phyloP scores from a whole-genome alignment of 2,329 filamentous ascomycete species.

The Neopestalotiopsis sp. region DNA sequence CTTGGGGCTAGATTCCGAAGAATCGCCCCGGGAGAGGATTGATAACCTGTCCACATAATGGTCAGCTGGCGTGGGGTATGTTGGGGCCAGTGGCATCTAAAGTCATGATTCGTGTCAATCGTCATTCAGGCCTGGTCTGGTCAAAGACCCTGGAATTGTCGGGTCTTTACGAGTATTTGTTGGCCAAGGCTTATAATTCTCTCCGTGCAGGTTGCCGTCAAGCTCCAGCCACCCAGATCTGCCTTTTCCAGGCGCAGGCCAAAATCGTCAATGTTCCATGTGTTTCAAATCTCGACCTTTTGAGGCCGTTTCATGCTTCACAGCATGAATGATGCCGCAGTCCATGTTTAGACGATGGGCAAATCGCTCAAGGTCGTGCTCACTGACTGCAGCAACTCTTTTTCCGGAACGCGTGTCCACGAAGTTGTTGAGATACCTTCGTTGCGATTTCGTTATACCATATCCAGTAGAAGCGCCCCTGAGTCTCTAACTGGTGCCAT shows the following conservation, averaged over 20 bases:
- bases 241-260: slow-evolving; percentile 25
- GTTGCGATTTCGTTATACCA: background rate
- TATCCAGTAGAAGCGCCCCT: background rate
- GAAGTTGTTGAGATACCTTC: slow-evolving; percentile 7
- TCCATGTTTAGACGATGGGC: slow-evolving; percentile 12
- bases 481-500: background rate
- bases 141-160: slow-evolving; percentile 23
- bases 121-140: slow-evolving; percentile 36
- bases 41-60: background rate
- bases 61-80: background rate
- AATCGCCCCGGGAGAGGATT: slow-evolving; percentile 19
- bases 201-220: slow-evolving; percentile 46
- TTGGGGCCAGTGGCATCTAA: background rate
- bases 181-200: slow-evolving; percentile 24
- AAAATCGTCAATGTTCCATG: slow-evolving; percentile 26
- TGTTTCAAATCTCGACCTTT: slow-evolving; percentile 31
- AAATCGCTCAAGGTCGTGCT: slow-evolving; percentile 17
- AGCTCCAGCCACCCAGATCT: slow-evolving; percentile 36
- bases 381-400: slow-evolving; percentile 18
- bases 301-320: slow-evolving; percentile 25
- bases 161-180: slow-evolving; percentile 14
- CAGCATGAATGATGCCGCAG: slow-evolving; percentile 21
- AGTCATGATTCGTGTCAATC: slow-evolving; percentile 29
- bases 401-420: background rate
- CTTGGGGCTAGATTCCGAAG: slow-evolving; percentile 26